phyloP scores from a whole-genome alignment of 2,329 filamentous ascomycete species.

The Penicillium decumbens region DNA sequence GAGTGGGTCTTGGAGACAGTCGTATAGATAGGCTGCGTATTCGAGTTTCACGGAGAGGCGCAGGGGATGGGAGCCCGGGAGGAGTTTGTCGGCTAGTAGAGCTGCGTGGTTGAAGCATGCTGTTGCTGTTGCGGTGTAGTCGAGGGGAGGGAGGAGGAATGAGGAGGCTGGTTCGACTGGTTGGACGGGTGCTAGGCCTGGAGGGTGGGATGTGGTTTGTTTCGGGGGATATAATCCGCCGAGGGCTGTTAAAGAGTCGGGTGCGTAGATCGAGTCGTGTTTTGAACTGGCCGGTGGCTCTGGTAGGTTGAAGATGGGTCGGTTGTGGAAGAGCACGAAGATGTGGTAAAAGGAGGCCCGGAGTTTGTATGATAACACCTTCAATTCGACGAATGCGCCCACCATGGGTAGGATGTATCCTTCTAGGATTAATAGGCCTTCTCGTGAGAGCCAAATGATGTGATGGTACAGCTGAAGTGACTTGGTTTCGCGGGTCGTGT shows the following conservation, averaged over 20 bases:
- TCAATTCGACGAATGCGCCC: slow-evolving; percentile 71
- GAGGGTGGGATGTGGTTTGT: slow-evolving; percentile 26
- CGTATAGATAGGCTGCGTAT: slow-evolving; percentile 87
- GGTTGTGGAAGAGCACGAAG: slow-evolving; percentile 92
- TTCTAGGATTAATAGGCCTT: slow-evolving; percentile 84
- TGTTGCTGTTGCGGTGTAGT: slow-evolving; percentile 80
- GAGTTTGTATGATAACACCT: slow-evolving; percentile 85
- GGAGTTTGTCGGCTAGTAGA: slow-evolving; percentile 65
- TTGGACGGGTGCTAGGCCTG: slow-evolving; percentile 32
- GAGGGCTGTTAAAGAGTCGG: slow-evolving; percentile 39
- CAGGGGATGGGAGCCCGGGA: slow-evolving; percentile 85
- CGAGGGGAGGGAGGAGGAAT: slow-evolving; percentile 71
- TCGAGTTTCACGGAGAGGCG: slow-evolving; percentile 87
- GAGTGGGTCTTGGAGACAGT: slow-evolving; percentile 79
- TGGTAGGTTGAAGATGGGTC: slow-evolving; percentile 66
- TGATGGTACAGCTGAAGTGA: slow-evolving; percentile 80
- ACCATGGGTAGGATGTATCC: slow-evolving; percentile 81
- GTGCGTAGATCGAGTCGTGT: slow-evolving; percentile 34
- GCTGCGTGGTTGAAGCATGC: slow-evolving; percentile 76
- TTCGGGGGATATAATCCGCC: neutral
- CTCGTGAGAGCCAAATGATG: slow-evolving; percentile 91
- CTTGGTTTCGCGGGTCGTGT: slow-evolving; percentile 70
- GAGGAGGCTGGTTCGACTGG: slow-evolving; percentile 49
- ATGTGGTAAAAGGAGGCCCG: slow-evolving; percentile 94
- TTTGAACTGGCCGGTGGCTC: slow-evolving; percentile 32